These are phyloP conservation scores for Raffaelea arxii DNA, from an alignment of 2,329 filamentous ascomycete species.

Conservation along the genomic window DNA sequence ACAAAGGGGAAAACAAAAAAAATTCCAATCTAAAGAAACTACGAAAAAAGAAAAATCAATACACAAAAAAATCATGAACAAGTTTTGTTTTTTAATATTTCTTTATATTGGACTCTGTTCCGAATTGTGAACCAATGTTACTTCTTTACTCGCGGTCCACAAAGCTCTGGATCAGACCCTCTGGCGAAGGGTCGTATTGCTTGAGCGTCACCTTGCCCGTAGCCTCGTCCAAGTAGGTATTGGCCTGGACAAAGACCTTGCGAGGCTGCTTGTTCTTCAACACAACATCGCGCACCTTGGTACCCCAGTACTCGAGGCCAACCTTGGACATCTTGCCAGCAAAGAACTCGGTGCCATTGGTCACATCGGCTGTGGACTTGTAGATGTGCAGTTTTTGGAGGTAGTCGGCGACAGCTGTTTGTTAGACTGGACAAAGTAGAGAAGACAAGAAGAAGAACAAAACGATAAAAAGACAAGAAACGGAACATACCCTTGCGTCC, in stretches of 20 bases:
- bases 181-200: conserved; percentile 74
- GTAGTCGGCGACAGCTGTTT: conserved; percentile 66
- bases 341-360: conserved; percentile 70
- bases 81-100: not conserved
- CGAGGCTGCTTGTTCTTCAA: conserved; percentile 70
- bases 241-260: conserved; percentile 90
- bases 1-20: not conserved
- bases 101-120: not conserved
- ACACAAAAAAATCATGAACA: not conserved
- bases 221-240: conserved; percentile 62
- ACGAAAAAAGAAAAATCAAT: conserved; percentile 7
- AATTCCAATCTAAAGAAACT: not conserved
- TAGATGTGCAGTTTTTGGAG: conserved; percentile 88
- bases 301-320: conserved; percentile 72
- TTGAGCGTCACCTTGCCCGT: conserved; percentile 64
- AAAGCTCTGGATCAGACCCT: conserved; percentile 79
- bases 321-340: conserved; percentile 68
- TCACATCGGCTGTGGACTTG: conserved; percentile 80
- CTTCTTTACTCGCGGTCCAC: conserved; percentile 42
- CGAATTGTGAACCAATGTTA: not conserved
- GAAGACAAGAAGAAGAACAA: not conserved
- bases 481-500: conserved; percentile 53
- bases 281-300: conserved; percentile 66
- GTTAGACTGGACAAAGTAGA: not conserved
- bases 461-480: not conserved